Conservation (phyloP, 2,329 filamentous ascomycete genomes). For the Penicillium fuscoglaucum region DNA sequence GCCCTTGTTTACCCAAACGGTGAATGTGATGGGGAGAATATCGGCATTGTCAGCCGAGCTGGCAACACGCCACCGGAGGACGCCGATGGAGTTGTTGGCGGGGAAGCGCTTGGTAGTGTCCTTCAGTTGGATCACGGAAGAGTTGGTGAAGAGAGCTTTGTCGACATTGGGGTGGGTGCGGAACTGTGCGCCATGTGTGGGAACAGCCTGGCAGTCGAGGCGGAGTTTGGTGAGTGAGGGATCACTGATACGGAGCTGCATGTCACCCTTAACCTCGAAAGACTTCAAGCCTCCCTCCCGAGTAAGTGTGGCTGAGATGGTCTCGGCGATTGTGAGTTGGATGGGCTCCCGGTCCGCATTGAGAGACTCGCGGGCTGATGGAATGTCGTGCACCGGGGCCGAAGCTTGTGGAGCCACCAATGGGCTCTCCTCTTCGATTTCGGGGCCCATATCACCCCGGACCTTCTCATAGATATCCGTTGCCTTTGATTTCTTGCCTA, state of each 20-base stretch:
- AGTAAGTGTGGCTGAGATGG: constrained; percentile 85
- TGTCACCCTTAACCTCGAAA: constrained; percentile 85
- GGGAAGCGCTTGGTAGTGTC: constrained; percentile 88
- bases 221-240: constrained; percentile 88
- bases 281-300: constrained; percentile 84
- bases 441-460: constrained; percentile 83
- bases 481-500: constrained; percentile 98
- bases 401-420: constrained; percentile 63
- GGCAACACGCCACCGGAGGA: constrained; percentile 83
- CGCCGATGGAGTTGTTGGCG: constrained; percentile 87
- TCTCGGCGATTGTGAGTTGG: constrained; percentile 82
- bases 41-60: constrained; percentile 76
- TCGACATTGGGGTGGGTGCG: constrained; percentile 97
- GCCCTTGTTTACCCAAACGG: constrained; percentile 94
- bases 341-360: constrained; percentile 79
- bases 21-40: constrained; percentile 90
- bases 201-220: constrained; percentile 72
- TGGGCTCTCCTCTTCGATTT: constrained; percentile 71
- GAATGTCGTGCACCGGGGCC: constrained; percentile 52
- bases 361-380: constrained; percentile 61
- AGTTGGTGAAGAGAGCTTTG: constrained; percentile 77
- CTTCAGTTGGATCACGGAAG: constrained; percentile 84
- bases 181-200: constrained; percentile 84
- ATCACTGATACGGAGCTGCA: constrained; percentile 88
- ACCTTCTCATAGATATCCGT: constrained; percentile 97